Evolutionary conservation across 2,329 filamentous ascomycete species (phyloP), one percentile per base, ranked within the genome.

Genomic region (Aspergillus sp.): DNA sequence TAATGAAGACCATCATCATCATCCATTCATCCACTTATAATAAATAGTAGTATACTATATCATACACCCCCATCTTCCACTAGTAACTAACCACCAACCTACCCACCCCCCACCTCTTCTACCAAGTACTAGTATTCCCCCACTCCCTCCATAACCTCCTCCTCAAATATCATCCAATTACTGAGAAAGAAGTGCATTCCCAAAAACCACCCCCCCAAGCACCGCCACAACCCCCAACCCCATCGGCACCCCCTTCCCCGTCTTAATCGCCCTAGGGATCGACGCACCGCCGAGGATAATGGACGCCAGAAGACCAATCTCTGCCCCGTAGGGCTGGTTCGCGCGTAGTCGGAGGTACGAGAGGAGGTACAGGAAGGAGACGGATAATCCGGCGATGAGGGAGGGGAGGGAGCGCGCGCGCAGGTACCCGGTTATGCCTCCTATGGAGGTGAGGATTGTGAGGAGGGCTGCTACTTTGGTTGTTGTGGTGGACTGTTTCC

Each of bases 291-390:
- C 94, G 38, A 99, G 84, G 25, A 98, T 80, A n/a, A 92, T 71
- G 0, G 91, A 96, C 4, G 95, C 95, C 47, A 97, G 82, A 8
- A 99, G 84, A n/a, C 90, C 91, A 47, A 96, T 81, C 78, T 98
- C 95, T 67, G 96, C 80, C 64, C 94, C 95, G 75, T 95, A 96
- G 3, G 90, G 75, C 74, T 92, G 84, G 62, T 84, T 82, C 69
- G 87, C 88, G 69, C 89, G 88, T 64, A 96, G 88, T 61, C 93
- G 90, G 72, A 90, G 88, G 65, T 90, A 93, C 64, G 92, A 91
- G 47, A 96, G 81, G 23, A 87, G 88, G 78, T 99, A 90, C 61
- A 91, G 78, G 15, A 83, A 79, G 49, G 95, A 95, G 66, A 99
- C 92, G 36, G 89, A 88, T 67, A 91, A 82, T 55, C 95, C 95